Percentiles rank a stretch among this genome's conserved stretches.
Conservation (phyloP, 352 stramenopile species). For the Chrysophaeum taylorii region DNA sequence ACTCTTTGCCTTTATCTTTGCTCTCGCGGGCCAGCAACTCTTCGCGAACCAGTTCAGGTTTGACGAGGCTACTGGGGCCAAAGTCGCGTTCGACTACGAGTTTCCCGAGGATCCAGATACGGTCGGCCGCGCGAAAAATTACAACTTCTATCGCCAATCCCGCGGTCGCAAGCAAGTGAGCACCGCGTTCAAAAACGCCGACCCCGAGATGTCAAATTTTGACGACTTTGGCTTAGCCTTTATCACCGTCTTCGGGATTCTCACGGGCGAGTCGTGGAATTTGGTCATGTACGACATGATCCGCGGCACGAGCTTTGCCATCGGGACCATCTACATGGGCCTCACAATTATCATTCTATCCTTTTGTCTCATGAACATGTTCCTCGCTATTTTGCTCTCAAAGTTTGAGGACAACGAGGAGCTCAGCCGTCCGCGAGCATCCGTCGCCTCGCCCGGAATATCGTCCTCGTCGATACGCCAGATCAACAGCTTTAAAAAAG, state of each 20-base stretch:
- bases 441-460: neutral
- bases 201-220: slow-evolving; percentile 46
- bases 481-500: neutral
- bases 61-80: slow-evolving; percentile 48
- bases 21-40: slow-evolving; percentile 75
- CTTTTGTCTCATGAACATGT: slow-evolving; percentile 83
- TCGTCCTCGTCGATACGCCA: neutral
- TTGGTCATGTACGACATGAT: slow-evolving; percentile 75
- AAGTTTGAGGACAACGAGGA: slow-evolving; percentile 62
- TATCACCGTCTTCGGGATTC: slow-evolving; percentile 75
- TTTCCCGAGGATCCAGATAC: slow-evolving; percentile 17
- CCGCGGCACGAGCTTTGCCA: slow-evolving; percentile 48
- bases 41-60: slow-evolving; percentile 87
- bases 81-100: slow-evolving; percentile 44
- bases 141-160: too few relatives aligned
- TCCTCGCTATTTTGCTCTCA: slow-evolving; percentile 73
- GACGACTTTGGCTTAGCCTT: slow-evolving; percentile 55
- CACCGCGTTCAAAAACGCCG: neutral
- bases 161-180: neutral
- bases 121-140: slow-evolving; percentile 6
- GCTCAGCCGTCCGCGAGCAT: too few relatives aligned
- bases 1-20: slow-evolving; percentile 88
- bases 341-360: slow-evolving; percentile 70
- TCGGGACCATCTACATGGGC: slow-evolving; percentile 61
- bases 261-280: slow-evolving; percentile 81